Base-by-base conservation (phyloP, 75 land plant species). In the Cupressus sempervirens region DNA sequence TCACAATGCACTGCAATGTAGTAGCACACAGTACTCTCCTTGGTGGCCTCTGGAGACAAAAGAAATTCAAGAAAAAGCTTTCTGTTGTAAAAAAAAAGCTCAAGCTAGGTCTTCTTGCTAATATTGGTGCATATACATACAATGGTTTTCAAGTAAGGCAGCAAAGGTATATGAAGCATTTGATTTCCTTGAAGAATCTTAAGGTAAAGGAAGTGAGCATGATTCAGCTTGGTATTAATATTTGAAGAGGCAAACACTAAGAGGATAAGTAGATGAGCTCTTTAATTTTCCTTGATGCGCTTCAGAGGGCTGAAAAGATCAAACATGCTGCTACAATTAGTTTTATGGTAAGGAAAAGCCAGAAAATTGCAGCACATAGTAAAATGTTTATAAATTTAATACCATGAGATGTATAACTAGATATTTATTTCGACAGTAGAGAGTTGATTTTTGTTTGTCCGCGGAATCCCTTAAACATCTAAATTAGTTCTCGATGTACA, bases 1-100 rank as follows among this genome's bases (percentile, higher is more conserved):
- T 36, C 34, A 48, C 53, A 70, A 29, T 89, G 90, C 81, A 40
- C 72, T 9, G 86, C 86, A 11, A 88, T 82, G 58, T 50, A 29
- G 86, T 89, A 62, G 85, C 89, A 43, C 85, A 88, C 70, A 85
- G 88, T 48, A 85, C 76, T 43, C 86, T 89, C 34, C 58, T 89
- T 45, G 43, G 29, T 41, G 86, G 88, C 48, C 88, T 83, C 14
- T 65, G 84, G 75, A 32, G 53, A 29, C 54, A 56, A 30, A 62
- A 40, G 10, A 72, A 86, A 4, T 56, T 76, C 9, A 45, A 87
- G 18, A 87, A 88, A 45, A 46, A 0, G n/a, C n/a, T n/a, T 68
- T 48, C 32, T 75, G 38, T 38, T 88, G 35, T 90, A 82, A 72
- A 68, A 86, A 81, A 87, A 86, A 74, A 88, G 90, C 26, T 48